Percentiles rank a stretch among this genome's conserved stretches.
Evolutionary conservation across 441 rosid genomes (phyloP).

Genomic region (Gossypium armourianum): DNA sequence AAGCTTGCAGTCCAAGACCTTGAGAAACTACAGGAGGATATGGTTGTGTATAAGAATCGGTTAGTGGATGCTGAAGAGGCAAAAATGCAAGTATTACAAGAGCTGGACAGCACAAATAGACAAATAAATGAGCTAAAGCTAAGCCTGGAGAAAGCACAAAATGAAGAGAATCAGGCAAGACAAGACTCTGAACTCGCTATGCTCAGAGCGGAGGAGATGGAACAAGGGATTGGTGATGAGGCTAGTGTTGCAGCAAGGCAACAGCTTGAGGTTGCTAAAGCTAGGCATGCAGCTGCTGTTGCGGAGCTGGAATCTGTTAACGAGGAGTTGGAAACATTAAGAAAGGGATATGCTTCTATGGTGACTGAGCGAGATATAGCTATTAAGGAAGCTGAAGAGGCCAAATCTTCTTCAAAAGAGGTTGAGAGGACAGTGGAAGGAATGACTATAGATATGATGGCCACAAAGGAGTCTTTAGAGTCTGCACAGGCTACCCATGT

Average conservation of each 20-base stretch:
- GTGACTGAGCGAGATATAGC: conserved; percentile 49
- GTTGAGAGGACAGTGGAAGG: conserved; percentile 78
- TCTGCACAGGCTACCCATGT: conserved; percentile 79
- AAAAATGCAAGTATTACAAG: conserved; percentile 49
- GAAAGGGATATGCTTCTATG: conserved; percentile 43
- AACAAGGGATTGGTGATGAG: conserved; percentile 77
- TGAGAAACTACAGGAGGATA: conserved; percentile 56
- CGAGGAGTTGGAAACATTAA: conserved; percentile 48
- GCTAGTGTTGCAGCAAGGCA: conserved; percentile 78
- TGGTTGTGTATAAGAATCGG: conserved; percentile 43
- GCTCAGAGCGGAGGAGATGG: conserved; percentile 78
- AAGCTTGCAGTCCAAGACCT: conserved; percentile 69
- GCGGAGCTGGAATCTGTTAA: conserved; percentile 52
- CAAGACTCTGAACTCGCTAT: conserved; percentile 79
- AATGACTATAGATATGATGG: conserved; percentile 70
- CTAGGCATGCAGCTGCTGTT: conserved; percentile 57
- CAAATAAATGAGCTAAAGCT: conserved; percentile 77
- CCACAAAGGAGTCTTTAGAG: conserved; percentile 68
- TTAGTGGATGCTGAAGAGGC: conserved; percentile 55
- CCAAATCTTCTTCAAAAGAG: conserved; percentile 55
- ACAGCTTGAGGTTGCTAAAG: conserved; percentile 81
- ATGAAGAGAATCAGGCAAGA: conserved; percentile 81
- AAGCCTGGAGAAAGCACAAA: conserved; percentile 66
- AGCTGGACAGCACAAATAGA: conserved; percentile 68
- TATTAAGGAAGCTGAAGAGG: conserved; percentile 59